Evolutionary conservation across 2,329 filamentous ascomycete species (phyloP), one percentile per base, ranked within the genome.

Genomic region (Emergomyces orientalis): DNA sequence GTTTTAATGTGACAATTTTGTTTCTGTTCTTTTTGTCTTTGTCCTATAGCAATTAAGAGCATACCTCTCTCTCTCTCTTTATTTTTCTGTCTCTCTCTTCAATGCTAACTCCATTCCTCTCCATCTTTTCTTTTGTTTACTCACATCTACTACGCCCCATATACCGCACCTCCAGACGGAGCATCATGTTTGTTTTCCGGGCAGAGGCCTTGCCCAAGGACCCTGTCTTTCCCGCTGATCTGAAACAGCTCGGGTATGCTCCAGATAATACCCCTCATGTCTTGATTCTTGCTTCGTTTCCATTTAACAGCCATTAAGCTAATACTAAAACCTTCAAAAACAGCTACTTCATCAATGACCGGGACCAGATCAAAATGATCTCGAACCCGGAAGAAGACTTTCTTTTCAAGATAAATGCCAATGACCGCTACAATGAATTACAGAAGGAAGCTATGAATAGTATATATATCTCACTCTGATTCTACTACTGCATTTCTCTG

Each of bases 291-390:
- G 7, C 59, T 51, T 34, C 22, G 5, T 51, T 22, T 19, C 13
- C 22, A n/a, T 1, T 17, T n/a, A 1, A 1, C 14, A 3, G n/a
- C 43, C 27, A 19, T 27, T 59, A 13, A 2, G 32, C 55, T 32
- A 47, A 57, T 32, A 47, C 2, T 22, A 37, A 30, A 41, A 8
- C 61, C 64, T 54, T 6, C n/a, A n/a, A 25, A n/a, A 51, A 56
- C 32, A 92, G 90, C 52, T 95, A 91, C 75, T 92, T 90, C 72
- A 76, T 96, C 76, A 91, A 90, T 68, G 81, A 86, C 0, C 75
- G 86, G 0, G 90, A 93, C 67, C 85, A 93, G 70, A 83, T 96
- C 65, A 86, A 89, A 57, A 86, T 81, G 65, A 87, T 89, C 62
- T 78, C 82, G 27, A 78, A 90, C 43, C 86, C 88, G 0, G 81